Base-by-base conservation (phyloP, 805 yeast species). In the Candida sanyiensis region DNA sequence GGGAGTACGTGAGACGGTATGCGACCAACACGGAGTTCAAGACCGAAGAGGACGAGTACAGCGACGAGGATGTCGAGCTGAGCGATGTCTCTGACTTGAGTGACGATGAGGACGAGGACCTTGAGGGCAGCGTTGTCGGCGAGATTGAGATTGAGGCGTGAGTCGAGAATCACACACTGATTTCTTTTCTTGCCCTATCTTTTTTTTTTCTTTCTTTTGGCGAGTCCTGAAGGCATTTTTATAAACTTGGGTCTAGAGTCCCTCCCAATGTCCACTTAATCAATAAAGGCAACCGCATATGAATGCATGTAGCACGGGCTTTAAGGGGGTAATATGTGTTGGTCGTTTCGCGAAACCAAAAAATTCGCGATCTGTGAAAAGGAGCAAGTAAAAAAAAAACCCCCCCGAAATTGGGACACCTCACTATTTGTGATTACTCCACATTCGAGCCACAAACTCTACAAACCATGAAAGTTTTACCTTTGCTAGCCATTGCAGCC, bases 1-100 rank as follows among this genome's bases (percentile, higher is more conserved):
- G 71, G 54, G 75, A 72, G 27, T 85, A 86, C 52, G 94, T 89
- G 19, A 68, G 68, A 53, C 74, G 72, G 54, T 87, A 80, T 61
- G 93, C 93, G 49, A 63, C 64, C 45, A 50, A 58, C 49, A 49
- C 65, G 33, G 48, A 64, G 49, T 64, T 54, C 57, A 60, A 43
- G 47, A 72, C 67, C n/a, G 74, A 72, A 16, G 70, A 69, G 37
- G 64, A 68, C 31, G 66, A 69, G 7, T 72, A 70, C 23, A 75
- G 68, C 29, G 77, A 67, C 7, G 70, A 65, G 7, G 67, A 63
- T 19, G 58, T 46, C 3, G 59, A 54, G 20, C 41, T 57, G 20
- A 55, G 57, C 39, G 57, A 48, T 11, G 52, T 52, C 1, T 51
- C 54, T 30, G 51, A 51, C 10, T 20, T 52, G 12, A 47, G 49